A percentile compares a stretch with the other conserved stretches of the same genome.
Conservation (phyloP, 116 monocot species). For the Cymodocea nodosa region DNA sequence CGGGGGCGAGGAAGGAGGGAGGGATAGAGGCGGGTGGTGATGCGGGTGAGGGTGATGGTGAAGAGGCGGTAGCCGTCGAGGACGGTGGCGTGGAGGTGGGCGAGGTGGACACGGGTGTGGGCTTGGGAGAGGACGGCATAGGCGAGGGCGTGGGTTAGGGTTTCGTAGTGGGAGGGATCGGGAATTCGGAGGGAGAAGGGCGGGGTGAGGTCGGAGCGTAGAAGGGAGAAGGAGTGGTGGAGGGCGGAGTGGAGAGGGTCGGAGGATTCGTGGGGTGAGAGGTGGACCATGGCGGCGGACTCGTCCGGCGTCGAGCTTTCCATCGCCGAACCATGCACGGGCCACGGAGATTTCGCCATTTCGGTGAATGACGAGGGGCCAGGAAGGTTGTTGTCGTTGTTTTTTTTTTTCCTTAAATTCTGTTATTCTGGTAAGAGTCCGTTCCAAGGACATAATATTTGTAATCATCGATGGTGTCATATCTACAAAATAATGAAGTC, state of each 20-base stretch:
- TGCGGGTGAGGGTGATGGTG: slow-evolving; percentile 27
- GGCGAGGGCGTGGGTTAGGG: slow-evolving; percentile 31
- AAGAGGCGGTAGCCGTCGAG: slow-evolving; percentile 51
- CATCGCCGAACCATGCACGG: too few species aligned
- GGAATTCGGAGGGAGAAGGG: slow-evolving; percentile 4
- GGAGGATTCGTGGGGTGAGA: not conserved
- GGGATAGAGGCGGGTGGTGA: slow-evolving; percentile 22
- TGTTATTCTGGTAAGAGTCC: too few species aligned
- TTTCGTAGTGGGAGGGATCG: slow-evolving; percentile 19
- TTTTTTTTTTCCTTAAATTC: too few species aligned
- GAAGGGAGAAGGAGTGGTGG: slow-evolving; percentile 4
- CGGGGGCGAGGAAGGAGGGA: slow-evolving; percentile 26
- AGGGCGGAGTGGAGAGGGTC: slow-evolving; percentile 4
- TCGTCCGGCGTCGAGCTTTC: too few species aligned
- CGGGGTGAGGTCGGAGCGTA: slow-evolving; percentile 7
- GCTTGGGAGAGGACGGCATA: slow-evolving; percentile 39
- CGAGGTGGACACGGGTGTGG: slow-evolving; percentile 30
- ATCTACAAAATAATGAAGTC: too few species aligned
- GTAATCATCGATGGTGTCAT: too few species aligned
- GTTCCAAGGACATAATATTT: too few species aligned
- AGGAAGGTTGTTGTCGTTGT: too few species aligned
- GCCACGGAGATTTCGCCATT: too few species aligned
- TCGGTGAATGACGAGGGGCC: too few species aligned
- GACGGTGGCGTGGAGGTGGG: slow-evolving; percentile 59
- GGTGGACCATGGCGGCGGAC: not conserved